Percentiles rank a stretch among this genome's conserved stretches.
Evolutionary conservation across 805 yeast species (phyloP).

Genomic region (Suhomyces xylopsoci): DNA sequence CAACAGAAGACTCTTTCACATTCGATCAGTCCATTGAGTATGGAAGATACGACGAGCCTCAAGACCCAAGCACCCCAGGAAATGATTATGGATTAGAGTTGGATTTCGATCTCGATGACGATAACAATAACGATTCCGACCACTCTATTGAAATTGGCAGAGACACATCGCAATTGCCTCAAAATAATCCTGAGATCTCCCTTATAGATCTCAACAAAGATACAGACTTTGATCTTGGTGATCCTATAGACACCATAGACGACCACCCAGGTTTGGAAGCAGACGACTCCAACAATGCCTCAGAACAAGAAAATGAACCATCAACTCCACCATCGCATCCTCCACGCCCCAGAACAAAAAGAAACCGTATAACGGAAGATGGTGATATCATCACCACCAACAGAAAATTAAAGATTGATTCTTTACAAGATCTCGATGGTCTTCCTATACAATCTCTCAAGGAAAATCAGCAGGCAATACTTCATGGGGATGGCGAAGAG

Average conservation of each 20-base stretch:
- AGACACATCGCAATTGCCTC: slow-evolving; percentile 23
- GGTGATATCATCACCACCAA: slow-evolving; percentile 48
- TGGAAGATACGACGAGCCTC: slow-evolving; percentile 49
- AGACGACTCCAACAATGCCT: slow-evolving; percentile 1
- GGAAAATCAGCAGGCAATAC: slow-evolving; percentile 26
- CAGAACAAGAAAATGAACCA: slow-evolving; percentile 20
- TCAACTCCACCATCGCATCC: slow-evolving; percentile 23
- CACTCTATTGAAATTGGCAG: slow-evolving; percentile 56
- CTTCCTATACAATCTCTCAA: slow-evolving; percentile 33
- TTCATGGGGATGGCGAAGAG: slow-evolving; percentile 17
- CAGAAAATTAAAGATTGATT: slow-evolving; percentile 47
- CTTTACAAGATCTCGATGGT: slow-evolving; percentile 43
- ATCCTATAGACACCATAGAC: slow-evolving; percentile 39
- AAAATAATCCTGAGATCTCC: slow-evolving; percentile 24
- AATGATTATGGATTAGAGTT: slow-evolving; percentile 25
- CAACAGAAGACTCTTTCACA: slow-evolving; percentile 28
- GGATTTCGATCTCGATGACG: slow-evolving; percentile 31
- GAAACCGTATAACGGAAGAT: slow-evolving; percentile 33
- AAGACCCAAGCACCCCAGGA: slow-evolving; percentile 21
- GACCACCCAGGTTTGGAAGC: slow-evolving; percentile 12
- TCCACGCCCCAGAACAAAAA: slow-evolving; percentile 23
- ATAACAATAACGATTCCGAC: slow-evolving; percentile 38
- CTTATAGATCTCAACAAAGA: slow-evolving; percentile 17
- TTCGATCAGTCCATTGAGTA: slow-evolving; percentile 64
- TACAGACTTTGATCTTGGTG: slow-evolving; percentile 32